phyloP scores from a whole-genome alignment of 495 filamentous ascomycete genomes.

The Neurospora africana region DNA sequence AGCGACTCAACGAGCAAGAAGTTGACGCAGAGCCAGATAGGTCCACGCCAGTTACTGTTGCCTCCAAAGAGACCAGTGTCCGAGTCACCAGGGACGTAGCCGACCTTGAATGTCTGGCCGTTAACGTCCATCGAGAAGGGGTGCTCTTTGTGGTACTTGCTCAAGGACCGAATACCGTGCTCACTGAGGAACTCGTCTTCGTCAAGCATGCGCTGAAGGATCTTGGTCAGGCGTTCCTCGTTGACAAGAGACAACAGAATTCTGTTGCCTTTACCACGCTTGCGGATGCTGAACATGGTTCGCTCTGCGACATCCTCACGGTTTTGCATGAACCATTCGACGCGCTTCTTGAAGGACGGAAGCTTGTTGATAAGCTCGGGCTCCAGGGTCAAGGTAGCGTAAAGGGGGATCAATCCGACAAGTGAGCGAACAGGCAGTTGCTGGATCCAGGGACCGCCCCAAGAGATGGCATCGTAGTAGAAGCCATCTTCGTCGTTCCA shows the following conservation, averaged over 20 bases:
- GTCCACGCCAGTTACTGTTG: constrained; percentile 93
- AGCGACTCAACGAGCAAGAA: constrained; percentile 89
- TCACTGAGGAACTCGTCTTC: constrained; percentile 86
- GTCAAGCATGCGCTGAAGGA: constrained; percentile 82
- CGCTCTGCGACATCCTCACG: constrained; percentile 73
- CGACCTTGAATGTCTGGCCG: constrained; percentile 76
- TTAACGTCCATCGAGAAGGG: constrained; percentile 96
- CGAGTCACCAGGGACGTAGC: constrained; percentile 87
- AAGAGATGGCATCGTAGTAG: constrained; percentile 97
- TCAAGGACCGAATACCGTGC: constrained; percentile 86
- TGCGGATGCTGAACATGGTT: constrained; percentile 84
- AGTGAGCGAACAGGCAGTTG: constrained; percentile 86
- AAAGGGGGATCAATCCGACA: constrained; percentile 87
- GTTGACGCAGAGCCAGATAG: constrained; percentile 94
- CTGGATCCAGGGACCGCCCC: constrained; percentile 84
- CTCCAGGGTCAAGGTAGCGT: constrained; percentile 83
- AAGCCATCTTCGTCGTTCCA: constrained; percentile 96
- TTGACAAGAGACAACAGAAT: constrained; percentile 80
- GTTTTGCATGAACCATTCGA: constrained; percentile 90
- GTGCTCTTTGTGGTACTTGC: constrained; percentile 82
- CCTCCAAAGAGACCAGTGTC: constrained; percentile 90
- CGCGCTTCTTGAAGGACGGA: constrained; percentile 82
- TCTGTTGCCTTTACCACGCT: constrained; percentile 77
- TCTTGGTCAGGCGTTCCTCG: constrained; percentile 75
- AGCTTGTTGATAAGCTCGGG: constrained; percentile 87